Conservation (phyloP, 768 basidiomycete species). For the Termitomyces heimii region DNA sequence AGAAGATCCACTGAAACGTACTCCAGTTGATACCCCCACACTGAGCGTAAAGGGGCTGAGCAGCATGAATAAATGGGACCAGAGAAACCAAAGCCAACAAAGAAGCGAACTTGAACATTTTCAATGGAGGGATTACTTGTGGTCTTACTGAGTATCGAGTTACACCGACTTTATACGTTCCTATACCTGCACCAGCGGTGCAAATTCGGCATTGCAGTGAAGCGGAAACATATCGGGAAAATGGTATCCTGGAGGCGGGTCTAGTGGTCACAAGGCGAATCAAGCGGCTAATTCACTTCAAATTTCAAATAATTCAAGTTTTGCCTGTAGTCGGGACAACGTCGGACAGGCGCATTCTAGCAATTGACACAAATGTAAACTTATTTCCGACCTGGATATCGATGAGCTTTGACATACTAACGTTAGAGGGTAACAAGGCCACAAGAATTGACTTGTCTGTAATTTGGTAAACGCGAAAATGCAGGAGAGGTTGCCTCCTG, state of each 20-base stretch:
- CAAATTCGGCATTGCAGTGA: slow-evolving; percentile 35
- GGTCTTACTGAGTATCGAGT: slow-evolving; percentile 7
- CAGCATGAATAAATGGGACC: slow-evolving; percentile 39
- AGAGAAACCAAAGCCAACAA: slow-evolving; percentile 36
- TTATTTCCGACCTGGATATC: not conserved
- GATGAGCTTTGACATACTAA: not conserved
- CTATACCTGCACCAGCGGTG: slow-evolving; percentile 2
- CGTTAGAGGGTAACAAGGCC: not conserved
- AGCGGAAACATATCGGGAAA: slow-evolving; percentile 23
- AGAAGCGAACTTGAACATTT: slow-evolving; percentile 44
- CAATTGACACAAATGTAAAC: not conserved
- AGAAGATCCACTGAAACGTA: slow-evolving; percentile 19
- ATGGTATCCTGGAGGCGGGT: not conserved
- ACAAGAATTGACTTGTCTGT: not conserved
- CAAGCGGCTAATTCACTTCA: slow-evolving; percentile 20
- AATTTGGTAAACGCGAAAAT: not conserved
- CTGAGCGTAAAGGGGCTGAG: slow-evolving; percentile 39
- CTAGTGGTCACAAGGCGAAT: slow-evolving; percentile 22
- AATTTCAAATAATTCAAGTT: slow-evolving; percentile 3
- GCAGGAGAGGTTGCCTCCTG: not conserved
- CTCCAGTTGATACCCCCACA: slow-evolving; percentile 50
- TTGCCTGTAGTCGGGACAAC: slow-evolving; percentile 17
- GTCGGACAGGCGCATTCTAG: slow-evolving; percentile 6
- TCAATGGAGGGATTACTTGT: not conserved
- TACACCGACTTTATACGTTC: slow-evolving; percentile 11